Percentiles rank a stretch among this genome's conserved stretches.
phyloP scores from a whole-genome alignment of 805 yeast species.

The Kazachstania psychrophila region DNA sequence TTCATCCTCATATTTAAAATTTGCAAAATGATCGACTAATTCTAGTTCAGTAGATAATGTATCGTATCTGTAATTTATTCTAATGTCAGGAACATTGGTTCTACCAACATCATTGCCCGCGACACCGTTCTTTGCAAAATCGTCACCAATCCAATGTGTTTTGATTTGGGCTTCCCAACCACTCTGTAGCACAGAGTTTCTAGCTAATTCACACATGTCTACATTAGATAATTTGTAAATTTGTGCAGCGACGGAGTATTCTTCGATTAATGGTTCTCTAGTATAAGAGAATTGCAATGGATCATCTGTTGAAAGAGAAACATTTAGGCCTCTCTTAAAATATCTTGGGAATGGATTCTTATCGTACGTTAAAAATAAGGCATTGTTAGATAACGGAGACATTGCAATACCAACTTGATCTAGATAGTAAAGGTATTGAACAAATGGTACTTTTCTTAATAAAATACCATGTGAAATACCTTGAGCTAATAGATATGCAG shows the following conservation, averaged over 20 bases:
- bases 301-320: constrained; percentile 92
- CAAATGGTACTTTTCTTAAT: constrained; percentile 85
- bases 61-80: constrained; percentile 76
- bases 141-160: constrained; percentile 83
- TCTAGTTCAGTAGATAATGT: constrained; percentile 66
- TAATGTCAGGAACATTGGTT: constrained; percentile 87
- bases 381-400: constrained; percentile 97
- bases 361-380: constrained; percentile 88
- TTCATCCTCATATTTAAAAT: constrained; percentile 10
- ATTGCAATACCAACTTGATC: constrained; percentile 96
- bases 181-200: constrained; percentile 83
- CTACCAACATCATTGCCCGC: constrained; percentile 84
- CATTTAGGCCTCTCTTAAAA: constrained; percentile 89
- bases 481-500: constrained; percentile 82
- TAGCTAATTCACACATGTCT: constrained; percentile 95
- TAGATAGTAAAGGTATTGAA: constrained; percentile 85
- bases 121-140: constrained; percentile 50
- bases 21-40: constrained; percentile 51
- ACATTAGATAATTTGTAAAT: constrained; percentile 89
- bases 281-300: constrained; percentile 96
- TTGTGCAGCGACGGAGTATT: constrained; percentile 96
- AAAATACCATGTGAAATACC: constrained; percentile 94
- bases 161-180: constrained; percentile 88
- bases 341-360: constrained; percentile 91
- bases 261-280: constrained; percentile 93